Evolutionary conservation across 306 rosid species (phyloP).

Genomic region (Benincasa hispida): DNA sequence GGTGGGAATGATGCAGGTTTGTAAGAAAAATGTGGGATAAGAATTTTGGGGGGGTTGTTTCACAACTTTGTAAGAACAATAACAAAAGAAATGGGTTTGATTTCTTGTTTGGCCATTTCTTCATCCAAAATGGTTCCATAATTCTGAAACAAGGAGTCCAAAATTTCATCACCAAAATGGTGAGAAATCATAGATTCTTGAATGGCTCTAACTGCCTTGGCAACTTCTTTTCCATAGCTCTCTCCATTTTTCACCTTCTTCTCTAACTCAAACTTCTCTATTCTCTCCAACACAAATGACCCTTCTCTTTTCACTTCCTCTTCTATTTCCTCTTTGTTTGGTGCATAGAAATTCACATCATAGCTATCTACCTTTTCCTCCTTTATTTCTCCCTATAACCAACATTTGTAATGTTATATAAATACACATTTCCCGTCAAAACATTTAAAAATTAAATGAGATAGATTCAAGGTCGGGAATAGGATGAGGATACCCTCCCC

Average conservation of each 20-base stretch:
- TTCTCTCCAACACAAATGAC: slow-evolving; percentile 47
- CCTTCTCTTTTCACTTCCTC: slow-evolving; percentile 54
- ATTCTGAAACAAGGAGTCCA: slow-evolving; percentile 50
- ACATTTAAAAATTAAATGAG: too few species aligned
- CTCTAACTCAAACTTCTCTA: slow-evolving; percentile 52
- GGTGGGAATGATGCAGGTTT: too few species aligned
- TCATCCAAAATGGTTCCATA: slow-evolving; percentile 44
- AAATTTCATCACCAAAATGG: slow-evolving; percentile 66
- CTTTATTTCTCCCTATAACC: slow-evolving; percentile 51
- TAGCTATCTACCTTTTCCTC: slow-evolving; percentile 61
- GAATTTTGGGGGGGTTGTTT: background rate
- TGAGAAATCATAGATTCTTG: slow-evolving; percentile 69
- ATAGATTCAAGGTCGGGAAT: too few species aligned
- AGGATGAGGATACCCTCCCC: too few species aligned
- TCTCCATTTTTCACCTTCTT: slow-evolving; percentile 9
- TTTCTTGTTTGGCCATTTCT: slow-evolving; percentile 43
- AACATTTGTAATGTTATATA: too few species aligned
- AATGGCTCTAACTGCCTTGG: slow-evolving; percentile 72
- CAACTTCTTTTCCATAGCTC: slow-evolving; percentile 45
- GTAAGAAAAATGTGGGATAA: background rate
- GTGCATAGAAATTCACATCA: slow-evolving; percentile 87
- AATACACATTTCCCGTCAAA: too few species aligned
- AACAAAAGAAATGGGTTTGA: slow-evolving; percentile 47
- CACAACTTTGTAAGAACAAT: slow-evolving; percentile 47
- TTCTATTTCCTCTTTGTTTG: slow-evolving; percentile 71